Evolutionary conservation across 148 eudicot genomes (phyloP).

Genomic region (Rhododendron kiyosumense): DNA sequence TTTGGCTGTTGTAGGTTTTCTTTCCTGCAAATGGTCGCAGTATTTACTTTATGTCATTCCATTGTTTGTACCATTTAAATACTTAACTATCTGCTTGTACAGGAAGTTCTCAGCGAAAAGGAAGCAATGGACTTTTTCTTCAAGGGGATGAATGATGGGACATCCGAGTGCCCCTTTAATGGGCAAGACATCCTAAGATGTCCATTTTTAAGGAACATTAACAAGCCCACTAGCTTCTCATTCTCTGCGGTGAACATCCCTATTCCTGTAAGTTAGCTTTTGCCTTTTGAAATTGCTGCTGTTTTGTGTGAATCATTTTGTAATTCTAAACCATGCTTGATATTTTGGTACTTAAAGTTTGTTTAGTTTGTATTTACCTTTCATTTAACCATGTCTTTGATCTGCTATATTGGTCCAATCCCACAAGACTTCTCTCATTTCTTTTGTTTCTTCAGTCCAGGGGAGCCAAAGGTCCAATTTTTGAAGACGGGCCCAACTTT

Average conservation of each 20-base stretch:
- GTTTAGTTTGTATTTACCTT: neutral
- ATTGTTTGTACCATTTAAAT: neutral
- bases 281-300: neutral
- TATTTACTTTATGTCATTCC: neutral
- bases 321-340: neutral
- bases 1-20: neutral
- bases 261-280: conserved; percentile 35
- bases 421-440: neutral
- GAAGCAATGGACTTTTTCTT: conserved; percentile 45
- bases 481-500: conserved; percentile 82
- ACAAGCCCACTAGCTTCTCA: conserved; percentile 56
- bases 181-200: conserved; percentile 54
- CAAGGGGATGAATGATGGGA: conserved; percentile 37
- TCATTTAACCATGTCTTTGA: neutral
- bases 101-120: conserved; percentile 15
- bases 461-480: conserved; percentile 73
- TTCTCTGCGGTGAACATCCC: conserved; percentile 45
- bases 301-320: neutral
- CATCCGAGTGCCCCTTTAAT: conserved; percentile 42
- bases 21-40: neutral
- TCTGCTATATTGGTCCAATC: neutral
- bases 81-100: conserved; percentile 5
- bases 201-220: conserved; percentile 75
- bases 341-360: neutral
- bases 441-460: conserved; percentile 27